Base-by-base conservation (phyloP, 768 basidiomycete species). In the Boletus sp. region DNA sequence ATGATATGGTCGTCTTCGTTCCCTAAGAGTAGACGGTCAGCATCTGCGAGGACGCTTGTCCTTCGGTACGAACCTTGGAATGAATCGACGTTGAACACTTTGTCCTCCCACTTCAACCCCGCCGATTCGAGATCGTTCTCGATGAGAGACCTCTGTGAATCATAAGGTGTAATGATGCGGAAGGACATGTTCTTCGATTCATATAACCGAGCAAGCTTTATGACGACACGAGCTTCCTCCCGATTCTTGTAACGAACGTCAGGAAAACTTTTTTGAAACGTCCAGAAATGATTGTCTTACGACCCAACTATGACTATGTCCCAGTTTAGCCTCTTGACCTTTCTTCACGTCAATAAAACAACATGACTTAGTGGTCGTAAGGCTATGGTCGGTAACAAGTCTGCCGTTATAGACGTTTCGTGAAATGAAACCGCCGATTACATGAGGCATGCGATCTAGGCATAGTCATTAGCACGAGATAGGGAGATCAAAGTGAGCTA, bases 1-100 rank as follows among this genome's bases (percentile, higher is more conserved):
- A 92, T 80, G 52, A 92, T 84, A 42, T 80, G 79, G 48, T 92
- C 84, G 52, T 85, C 86, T 67, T 93, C 91, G 75, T 92, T 93
- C 40, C 91, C 91, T 92, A 55, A 5, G 37, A 18, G 3, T 58
- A 8, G 45, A 24, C 8, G 20, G 62, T 71, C 52, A 71, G 35
- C 7, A 7, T 49, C 32, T 42, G 46, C 20, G 56, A 48, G 32
- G 57, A 52, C 28, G 3, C 24, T 28, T 37, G 32, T 52, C 14
- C 59, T 45, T 36, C 24, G 20, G 17, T 35, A 59, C 70, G 20
- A 57, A 89, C 90, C 90, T 83, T 90, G 89, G 64, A 90, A 91
- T 4, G 85, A 83, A 67, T 91, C 90, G 10, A 91, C 83, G 61
- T 88, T 89, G 74, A 88, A 90, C 33, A 82, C 82, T 54, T 78